These are phyloP conservation scores for Penicillium sp. DNA, from an alignment of 2,329 filamentous ascomycete genomes.

Conservation along the genomic window DNA sequence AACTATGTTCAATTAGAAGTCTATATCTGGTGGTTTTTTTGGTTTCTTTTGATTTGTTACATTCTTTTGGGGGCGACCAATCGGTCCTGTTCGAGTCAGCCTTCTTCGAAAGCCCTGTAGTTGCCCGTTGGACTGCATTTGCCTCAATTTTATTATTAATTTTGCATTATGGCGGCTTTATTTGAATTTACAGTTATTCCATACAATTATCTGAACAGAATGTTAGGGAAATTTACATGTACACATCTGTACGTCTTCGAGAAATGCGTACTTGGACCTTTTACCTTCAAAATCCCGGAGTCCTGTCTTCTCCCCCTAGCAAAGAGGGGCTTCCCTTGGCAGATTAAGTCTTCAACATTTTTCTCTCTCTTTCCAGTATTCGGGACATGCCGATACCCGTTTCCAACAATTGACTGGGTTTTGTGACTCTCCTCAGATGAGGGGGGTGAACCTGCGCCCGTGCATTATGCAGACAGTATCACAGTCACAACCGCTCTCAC, in stretches of 20 bases:
- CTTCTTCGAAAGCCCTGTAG: neutral
- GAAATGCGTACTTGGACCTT: neutral
- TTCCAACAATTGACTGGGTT: neutral
- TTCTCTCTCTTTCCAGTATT: neutral
- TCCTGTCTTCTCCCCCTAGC: neutral
- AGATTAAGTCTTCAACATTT: neutral
- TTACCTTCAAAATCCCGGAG: neutral
- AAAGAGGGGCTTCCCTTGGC: neutral
- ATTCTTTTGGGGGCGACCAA: neutral
- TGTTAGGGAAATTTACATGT: neutral
- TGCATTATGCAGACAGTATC: slow-evolving; percentile 29
- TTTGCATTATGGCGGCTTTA: slow-evolving; percentile 3
- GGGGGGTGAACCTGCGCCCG: slow-evolving; percentile 12
- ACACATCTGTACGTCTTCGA: neutral
- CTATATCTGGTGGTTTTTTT: neutral
- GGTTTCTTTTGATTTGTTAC: neutral
- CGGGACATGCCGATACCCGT: neutral
- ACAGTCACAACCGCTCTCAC: slow-evolving; percentile 32
- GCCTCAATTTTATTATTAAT: neutral
- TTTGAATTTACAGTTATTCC: neutral
- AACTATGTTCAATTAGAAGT: slow-evolving; percentile 1
- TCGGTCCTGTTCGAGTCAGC: neutral
- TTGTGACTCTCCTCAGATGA: neutral
- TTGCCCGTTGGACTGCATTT: neutral
- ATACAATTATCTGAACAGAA: neutral